Evolutionary conservation across 148 eudicot species (phyloP).

Genomic region (Rhododendron kiyosumense): DNA sequence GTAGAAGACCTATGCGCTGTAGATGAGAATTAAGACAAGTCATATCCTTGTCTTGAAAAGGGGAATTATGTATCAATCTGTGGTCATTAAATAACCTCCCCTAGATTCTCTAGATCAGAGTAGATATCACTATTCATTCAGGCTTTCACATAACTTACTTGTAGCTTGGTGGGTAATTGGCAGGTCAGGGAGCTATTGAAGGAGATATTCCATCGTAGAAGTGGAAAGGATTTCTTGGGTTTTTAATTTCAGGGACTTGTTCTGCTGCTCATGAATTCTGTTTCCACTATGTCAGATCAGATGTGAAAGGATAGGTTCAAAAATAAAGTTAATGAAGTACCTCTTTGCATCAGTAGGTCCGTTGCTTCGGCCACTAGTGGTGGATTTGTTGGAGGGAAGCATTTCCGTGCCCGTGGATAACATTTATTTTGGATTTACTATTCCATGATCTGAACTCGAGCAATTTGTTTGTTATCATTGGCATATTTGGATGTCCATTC

Average conservation of each 20-base stretch:
- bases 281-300: constrained; percentile 7
- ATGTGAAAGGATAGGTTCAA: constrained; percentile 26
- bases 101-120: constrained; percentile 10
- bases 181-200: constrained; percentile 81
- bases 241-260: constrained; percentile 22
- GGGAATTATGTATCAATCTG: background rate
- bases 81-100: background rate
- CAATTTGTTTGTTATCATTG: background rate
- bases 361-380: constrained; percentile 34
- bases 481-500: background rate
- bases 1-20: background rate
- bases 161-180: constrained; percentile 69
- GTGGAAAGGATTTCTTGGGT: constrained; percentile 46
- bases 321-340: constrained; percentile 28
- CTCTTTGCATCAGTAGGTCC: constrained; percentile 49
- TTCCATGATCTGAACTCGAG: constrained; percentile 7
- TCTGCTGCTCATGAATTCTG: constrained; percentile 3
- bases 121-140: constrained; percentile 4
- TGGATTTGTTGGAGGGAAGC: constrained; percentile 44
- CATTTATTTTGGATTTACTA: constrained; percentile 23
- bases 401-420: constrained; percentile 24
- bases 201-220: constrained; percentile 60
- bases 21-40: background rate
- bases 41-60: background rate
- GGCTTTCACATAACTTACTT: constrained; percentile 34